Base-by-base conservation (phyloP, 768 basidiomycete genomes). In the Tricholoma terreum region DNA sequence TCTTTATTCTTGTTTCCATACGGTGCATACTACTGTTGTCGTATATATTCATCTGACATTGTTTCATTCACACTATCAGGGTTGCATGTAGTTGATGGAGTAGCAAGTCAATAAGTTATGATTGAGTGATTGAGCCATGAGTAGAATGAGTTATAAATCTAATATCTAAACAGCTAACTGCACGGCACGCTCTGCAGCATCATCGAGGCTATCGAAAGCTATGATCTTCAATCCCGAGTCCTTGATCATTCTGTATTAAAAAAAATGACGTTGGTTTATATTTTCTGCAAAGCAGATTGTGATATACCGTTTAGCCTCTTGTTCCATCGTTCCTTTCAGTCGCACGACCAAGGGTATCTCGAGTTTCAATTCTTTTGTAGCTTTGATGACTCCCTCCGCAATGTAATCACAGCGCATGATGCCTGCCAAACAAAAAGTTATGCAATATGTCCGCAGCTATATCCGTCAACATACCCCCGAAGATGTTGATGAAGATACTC, bases 341-440 rank as follows among this genome's bases (percentile, higher is more conserved):
- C 97, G 83, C 38, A 99, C 97, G 60, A 99, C 84, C 49, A 99
- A 72, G 48, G 97, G 97, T 58, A 98, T 88, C 7, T 73, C 82
- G 56, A 99, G 74, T 42, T 84, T 75, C 42, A 99, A 81, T 70
- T 98, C 97, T 73, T 91, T 92, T 27, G 95, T 93, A 19, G 97
- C 97, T 65, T 92, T 94, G 77, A 99, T 99, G 69, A 98, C 96
- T 74, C 97, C 97, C 72, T 96, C 94, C 3, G 94, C 94, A 65
- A 95, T 94, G 70, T 95, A 95, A 70, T 99, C 97, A 67, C 97
- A 99, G 68, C 97, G 87, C 97, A 99, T 99, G 77, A 98, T 99
- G 68, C 90, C 86, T 86, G 58, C 3, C 52, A 33, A 57, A 55
- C n/a, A 53, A 9, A 24, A 34, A 38, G 24, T 54, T 55, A 57